Percentiles rank a stretch among this genome's conserved stretches.
Evolutionary conservation across 306 rosid genomes (phyloP).

Genomic region (Echinosophora koreensis): DNA sequence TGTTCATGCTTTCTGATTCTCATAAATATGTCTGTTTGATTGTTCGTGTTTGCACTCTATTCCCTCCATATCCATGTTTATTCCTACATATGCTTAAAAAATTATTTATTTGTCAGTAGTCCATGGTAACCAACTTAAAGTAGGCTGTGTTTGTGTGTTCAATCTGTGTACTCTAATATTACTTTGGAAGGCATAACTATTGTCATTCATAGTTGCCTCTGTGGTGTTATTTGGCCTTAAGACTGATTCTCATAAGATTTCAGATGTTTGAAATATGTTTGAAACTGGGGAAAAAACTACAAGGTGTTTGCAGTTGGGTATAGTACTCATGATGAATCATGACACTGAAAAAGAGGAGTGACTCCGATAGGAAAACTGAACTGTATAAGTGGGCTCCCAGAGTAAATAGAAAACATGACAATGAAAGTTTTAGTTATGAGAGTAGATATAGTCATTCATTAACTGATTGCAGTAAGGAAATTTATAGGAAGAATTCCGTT

Average conservation of each 20-base stretch:
- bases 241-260: not conserved
- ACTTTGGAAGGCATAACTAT: not conserved
- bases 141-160: not conserved
- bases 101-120: conserved; percentile 1
- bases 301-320: not conserved
- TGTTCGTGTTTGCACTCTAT: not conserved
- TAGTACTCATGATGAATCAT: not conserved
- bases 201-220: not conserved
- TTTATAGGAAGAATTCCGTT: not conserved
- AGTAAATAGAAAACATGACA: not conserved
- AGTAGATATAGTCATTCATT: not conserved
- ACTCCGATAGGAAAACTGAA: not conserved
- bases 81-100: conserved; percentile 7
- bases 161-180: not conserved
- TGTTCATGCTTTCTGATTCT: not conserved
- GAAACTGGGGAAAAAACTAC: not conserved
- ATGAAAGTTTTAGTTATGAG: not conserved
- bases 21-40: not conserved
- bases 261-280: not conserved
- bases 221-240: conserved; percentile 1
- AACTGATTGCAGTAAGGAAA: not conserved
- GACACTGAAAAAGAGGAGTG: not conserved
- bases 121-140: not conserved
- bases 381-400: not conserved
- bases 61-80: not conserved